phyloP scores from a whole-genome alignment of 148 eudicot species.

The Heliamphora exappendiculata region DNA sequence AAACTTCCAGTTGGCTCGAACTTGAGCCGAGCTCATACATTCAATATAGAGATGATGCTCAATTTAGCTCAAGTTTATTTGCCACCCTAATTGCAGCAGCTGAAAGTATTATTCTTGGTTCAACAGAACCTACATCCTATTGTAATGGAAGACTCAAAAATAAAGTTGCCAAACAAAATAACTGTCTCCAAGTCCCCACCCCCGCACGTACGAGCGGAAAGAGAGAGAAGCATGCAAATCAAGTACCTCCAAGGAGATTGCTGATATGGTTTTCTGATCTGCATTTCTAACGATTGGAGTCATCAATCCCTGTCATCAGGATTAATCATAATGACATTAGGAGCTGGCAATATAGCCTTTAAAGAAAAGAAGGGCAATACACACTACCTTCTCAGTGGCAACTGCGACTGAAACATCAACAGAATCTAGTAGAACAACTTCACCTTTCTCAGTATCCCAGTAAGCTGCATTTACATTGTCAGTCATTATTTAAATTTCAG shows the following conservation, averaged over 20 bases:
- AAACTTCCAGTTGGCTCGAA: background rate
- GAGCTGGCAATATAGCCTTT: background rate
- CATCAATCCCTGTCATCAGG: constrained; percentile 76
- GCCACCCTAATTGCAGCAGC: background rate
- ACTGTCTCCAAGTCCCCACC: background rate
- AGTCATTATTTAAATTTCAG: constrained; percentile 11
- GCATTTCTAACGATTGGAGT: constrained; percentile 89
- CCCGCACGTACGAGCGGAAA: no score
- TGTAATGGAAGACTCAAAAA: background rate
- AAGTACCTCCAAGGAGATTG: constrained; percentile 80
- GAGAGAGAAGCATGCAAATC: no score
- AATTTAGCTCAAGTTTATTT: background rate
- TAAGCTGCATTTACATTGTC: constrained; percentile 44
- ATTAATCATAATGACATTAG: constrained; percentile 13
- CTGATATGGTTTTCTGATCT: constrained; percentile 89
- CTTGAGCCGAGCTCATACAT: background rate
- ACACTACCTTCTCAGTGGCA: constrained; percentile 88
- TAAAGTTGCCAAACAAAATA: background rate
- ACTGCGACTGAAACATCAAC: constrained; percentile 97
- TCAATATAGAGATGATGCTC: background rate
- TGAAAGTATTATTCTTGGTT: background rate
- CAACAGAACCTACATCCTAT: background rate
- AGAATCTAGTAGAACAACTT: constrained; percentile 49
- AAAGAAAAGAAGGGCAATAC: constrained; percentile 1
- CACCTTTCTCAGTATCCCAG: constrained; percentile 74